Conservation (phyloP, 345 rosid species). For the Brassica incana region DNA sequence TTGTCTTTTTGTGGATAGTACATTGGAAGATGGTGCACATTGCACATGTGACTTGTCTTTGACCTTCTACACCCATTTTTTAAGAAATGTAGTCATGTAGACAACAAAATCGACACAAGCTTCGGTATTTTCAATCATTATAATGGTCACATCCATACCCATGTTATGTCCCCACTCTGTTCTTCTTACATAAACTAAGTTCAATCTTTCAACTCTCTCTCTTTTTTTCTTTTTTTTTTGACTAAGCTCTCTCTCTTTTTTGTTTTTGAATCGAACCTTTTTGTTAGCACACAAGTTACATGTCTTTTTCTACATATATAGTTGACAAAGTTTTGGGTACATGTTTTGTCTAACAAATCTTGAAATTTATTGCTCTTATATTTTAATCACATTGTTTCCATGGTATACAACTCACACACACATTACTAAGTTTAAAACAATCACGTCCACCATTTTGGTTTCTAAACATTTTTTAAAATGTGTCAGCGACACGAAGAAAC, state of each 20-base stretch:
- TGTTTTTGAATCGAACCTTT: background rate
- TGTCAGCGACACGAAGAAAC: slow-evolving; percentile 22
- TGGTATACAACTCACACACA: background rate
- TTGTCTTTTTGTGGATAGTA: slow-evolving; percentile 35
- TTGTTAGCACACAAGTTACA: slow-evolving; percentile 16
- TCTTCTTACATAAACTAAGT: background rate
- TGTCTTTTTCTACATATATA: background rate
- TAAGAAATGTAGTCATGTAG: background rate
- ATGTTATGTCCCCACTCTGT: slow-evolving; percentile 27
- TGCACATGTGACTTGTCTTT: slow-evolving; percentile 44
- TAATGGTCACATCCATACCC: slow-evolving; percentile 18
- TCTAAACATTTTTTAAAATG: slow-evolving; percentile 1
- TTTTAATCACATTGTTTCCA: background rate
- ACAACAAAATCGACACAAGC: background rate
- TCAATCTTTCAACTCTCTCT: background rate
- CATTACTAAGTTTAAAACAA: background rate
- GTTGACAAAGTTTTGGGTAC: background rate
- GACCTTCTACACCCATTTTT: slow-evolving; percentile 34
- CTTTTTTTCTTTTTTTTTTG: too few relatives aligned
- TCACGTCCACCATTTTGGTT: slow-evolving; percentile 4
- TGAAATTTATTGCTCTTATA: background rate
- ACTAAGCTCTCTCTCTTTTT: background rate
- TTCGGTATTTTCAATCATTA: slow-evolving; percentile 23
- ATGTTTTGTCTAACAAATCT: background rate
- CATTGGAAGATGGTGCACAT: slow-evolving; percentile 36